These are phyloP conservation scores for Volutella citrinella DNA, from an alignment of 2,329 filamentous ascomycete genomes.

Conservation along the genomic window DNA sequence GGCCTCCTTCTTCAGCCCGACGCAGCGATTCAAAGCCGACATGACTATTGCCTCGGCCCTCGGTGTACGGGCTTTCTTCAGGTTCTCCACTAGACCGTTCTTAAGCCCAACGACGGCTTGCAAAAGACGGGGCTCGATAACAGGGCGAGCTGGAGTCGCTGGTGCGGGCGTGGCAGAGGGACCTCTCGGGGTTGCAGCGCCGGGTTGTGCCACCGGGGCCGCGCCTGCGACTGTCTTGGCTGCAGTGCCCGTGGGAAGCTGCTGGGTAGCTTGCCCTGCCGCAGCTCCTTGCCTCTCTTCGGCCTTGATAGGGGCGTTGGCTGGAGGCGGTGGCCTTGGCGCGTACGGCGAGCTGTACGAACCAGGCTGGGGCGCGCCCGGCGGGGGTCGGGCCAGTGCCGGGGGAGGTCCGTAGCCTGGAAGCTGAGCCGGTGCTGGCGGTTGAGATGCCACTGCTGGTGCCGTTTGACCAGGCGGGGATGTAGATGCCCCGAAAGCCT, in stretches of 20 bases:
- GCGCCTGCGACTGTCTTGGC: constrained; percentile 19
- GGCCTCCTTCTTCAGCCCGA: constrained; percentile 44
- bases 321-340: constrained; percentile 29
- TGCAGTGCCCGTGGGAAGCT: constrained; percentile 8
- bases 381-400: constrained; percentile 32
- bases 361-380: constrained; percentile 29
- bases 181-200: constrained; percentile 16
- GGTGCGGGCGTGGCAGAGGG: constrained; percentile 25
- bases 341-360: constrained; percentile 38
- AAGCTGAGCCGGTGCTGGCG: constrained; percentile 32
- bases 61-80: constrained; percentile 40
- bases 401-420: constrained; percentile 34
- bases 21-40: constrained; percentile 50
- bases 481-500: constrained; percentile 26
- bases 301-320: constrained; percentile 25
- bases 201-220: constrained; percentile 10
- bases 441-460: constrained; percentile 24
- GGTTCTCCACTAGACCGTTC: constrained; percentile 43
- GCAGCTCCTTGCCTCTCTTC: constrained; percentile 24
- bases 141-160: constrained; percentile 28
- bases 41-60: constrained; percentile 48
- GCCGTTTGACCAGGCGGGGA: constrained; percentile 26
- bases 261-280: constrained; percentile 10
- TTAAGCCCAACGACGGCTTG: constrained; percentile 44
- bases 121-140: constrained; percentile 44